Conservation (phyloP, 257 asterid genomes). For the Nyctanthes arbortristis region DNA sequence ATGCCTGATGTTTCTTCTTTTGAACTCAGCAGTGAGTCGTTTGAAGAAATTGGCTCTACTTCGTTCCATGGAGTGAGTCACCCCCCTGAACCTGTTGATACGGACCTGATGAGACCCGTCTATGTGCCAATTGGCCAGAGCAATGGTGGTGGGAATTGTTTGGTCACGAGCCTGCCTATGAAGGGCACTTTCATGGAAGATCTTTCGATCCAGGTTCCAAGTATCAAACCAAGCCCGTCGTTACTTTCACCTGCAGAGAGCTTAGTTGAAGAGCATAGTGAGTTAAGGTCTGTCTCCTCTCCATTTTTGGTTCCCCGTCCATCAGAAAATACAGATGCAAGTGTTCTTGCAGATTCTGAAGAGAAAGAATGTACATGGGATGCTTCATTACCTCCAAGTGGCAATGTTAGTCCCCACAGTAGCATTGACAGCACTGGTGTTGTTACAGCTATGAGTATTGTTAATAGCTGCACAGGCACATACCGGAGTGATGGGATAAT, state of each 20-base stretch:
- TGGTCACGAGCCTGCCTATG: conserved; percentile 49
- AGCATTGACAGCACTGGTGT: conserved; percentile 48
- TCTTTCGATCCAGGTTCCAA: conserved; percentile 55
- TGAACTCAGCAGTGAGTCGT: conserved; percentile 44
- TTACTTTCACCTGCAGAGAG: conserved; percentile 38
- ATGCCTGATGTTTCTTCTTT: conserved; percentile 45
- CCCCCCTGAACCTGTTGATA: conserved; percentile 76
- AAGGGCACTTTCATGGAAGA: conserved; percentile 65
- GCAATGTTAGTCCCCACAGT: conserved; percentile 56
- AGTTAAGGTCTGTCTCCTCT: conserved; percentile 27
- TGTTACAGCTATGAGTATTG: conserved; percentile 46
- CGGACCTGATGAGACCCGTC: conserved; percentile 71
- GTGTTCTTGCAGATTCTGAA: conserved; percentile 40
- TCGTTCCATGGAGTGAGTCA: conserved; percentile 85
- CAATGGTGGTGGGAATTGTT: conserved; percentile 48
- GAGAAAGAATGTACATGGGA: conserved; percentile 56
- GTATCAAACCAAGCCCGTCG: conserved; percentile 31
- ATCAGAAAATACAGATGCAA: conserved; percentile 37
- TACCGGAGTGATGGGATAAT: conserved; percentile 43
- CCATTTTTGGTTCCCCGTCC: conserved; percentile 44
- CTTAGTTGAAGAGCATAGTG: conserved; percentile 39
- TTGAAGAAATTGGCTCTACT: conserved; percentile 62
- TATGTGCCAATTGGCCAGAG: conserved; percentile 64
- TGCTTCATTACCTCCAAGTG: conserved; percentile 57
- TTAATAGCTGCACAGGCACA: conserved; percentile 45